Evolutionary conservation across 148 eudicot species (phyloP).

Genomic region (Rheum nobile): DNA sequence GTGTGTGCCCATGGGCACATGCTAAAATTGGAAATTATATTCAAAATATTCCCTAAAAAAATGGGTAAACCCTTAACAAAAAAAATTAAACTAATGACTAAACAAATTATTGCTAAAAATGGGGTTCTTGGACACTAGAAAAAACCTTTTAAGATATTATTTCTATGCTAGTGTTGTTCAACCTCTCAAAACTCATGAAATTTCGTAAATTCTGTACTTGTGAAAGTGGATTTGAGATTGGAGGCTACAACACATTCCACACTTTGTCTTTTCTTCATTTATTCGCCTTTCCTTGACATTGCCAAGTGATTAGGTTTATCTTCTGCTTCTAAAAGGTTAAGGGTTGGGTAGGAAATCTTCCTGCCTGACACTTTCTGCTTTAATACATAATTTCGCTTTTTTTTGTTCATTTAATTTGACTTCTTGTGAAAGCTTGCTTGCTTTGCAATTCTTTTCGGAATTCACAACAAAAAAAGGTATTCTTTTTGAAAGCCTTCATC

Average conservation of each 20-base stretch:
- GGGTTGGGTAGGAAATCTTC: not conserved
- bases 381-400: not conserved
- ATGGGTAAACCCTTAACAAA: no score
- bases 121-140: no score
- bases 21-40: no score
- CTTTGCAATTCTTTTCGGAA: not conserved
- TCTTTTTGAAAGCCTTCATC: not conserved
- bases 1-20: no score
- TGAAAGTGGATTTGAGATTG: not conserved
- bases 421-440: not conserved
- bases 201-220: not conserved
- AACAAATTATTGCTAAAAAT: no score
- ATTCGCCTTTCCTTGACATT: not conserved
- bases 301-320: not conserved
- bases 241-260: not conserved
- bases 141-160: not conserved
- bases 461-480: not conserved
- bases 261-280: not conserved
- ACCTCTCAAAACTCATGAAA: not conserved
- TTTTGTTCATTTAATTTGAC: not conserved
- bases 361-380: not conserved
- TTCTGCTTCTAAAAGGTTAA: not conserved
- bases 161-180: not conserved
- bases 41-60: no score
- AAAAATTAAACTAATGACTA: no score